phyloP scores from a whole-genome alignment of 116 monocot genomes.

The Zostera marina region DNA sequence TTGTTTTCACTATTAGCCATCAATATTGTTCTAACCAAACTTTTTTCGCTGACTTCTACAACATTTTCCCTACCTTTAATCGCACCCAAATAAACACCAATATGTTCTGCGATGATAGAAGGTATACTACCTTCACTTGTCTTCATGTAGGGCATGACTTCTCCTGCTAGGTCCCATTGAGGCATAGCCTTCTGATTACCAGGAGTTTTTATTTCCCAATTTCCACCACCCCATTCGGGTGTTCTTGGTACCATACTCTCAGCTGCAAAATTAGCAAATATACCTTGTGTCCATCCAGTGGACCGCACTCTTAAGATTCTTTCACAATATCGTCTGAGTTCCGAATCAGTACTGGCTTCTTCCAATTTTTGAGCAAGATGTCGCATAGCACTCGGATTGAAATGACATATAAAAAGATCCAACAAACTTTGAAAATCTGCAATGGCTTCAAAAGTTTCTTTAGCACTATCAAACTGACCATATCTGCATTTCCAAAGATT shows the following conservation, averaged over 20 bases:
- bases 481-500: conserved; percentile 39
- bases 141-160: conserved; percentile 97
- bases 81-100: conserved; percentile 87
- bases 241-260: conserved; percentile 99
- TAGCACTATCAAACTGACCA: conserved; percentile 95
- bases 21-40: conserved; percentile 59
- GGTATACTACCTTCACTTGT: conserved; percentile 79
- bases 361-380: conserved; percentile 84
- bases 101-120: conserved; percentile 66
- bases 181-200: conserved; percentile 64
- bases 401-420: conserved; percentile 92
- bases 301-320: conserved; percentile 84
- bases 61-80: conserved; percentile 73
- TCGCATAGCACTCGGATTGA: conserved; percentile 93
- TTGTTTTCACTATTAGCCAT: conserved; percentile 28
- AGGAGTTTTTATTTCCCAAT: conserved; percentile 95
- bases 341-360: conserved; percentile 56
- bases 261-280: conserved; percentile 95
- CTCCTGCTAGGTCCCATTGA: conserved; percentile 92
- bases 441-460: conserved; percentile 97
- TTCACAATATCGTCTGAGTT: conserved; percentile 84
- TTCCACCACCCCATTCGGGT: conserved; percentile 97
- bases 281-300: conserved; percentile 90
- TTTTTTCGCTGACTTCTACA: conserved; percentile 80
- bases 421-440: conserved; percentile 89